Evolutionary conservation across 805 yeast genomes (phyloP), one percentile per base, ranked within the genome.

Genomic region (Wickerhamomyces tratensis): DNA sequence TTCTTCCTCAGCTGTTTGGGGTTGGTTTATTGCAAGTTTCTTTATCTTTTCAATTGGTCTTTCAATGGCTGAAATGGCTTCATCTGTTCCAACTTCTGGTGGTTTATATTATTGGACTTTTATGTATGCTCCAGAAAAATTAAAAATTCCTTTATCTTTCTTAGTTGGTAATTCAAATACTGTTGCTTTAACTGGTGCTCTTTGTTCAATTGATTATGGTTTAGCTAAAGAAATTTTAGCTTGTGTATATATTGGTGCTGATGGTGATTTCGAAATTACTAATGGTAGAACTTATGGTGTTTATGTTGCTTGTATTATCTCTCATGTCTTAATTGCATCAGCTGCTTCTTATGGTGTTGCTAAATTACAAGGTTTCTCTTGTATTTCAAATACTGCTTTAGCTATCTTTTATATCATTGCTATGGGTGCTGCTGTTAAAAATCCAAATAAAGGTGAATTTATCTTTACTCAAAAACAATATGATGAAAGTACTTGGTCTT

Each of bases 81-180:
- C 81, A 34, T 74, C 87, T 1, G 72, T 79, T 49, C 89, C 91
- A 27, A 82, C 89, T 1, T 74, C 83, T 20, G 89, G 89, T 42
- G 89, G 89, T 8, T 62, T 82, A 35, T 83, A 79, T 55, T 77
- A 74, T 59, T 78, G 83, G 79, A 76, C 85, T 2, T 77, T 69
- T 58, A 71, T 77, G 54, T 81, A 77, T 54, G 77, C 87, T 26
- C 88, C 86, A 2, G 71, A 66, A 39, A 49, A 52, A 5, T 50
- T 67, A 31, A 69, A 74, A 52, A 71, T 72, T 15, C 77, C 79
- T 0, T 57, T 79, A 31, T 74, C 82, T 37, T 82, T 72, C 52
- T 54, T 82, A 37, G 77, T 82, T 46, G 91, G 88, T 6, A 72
- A 79, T 51, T 70, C 83, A 6, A 81, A 82, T 57, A 68, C 87